phyloP scores from a whole-genome alignment of 2,329 filamentous ascomycete species.

The Fusarium drepaniforme region DNA sequence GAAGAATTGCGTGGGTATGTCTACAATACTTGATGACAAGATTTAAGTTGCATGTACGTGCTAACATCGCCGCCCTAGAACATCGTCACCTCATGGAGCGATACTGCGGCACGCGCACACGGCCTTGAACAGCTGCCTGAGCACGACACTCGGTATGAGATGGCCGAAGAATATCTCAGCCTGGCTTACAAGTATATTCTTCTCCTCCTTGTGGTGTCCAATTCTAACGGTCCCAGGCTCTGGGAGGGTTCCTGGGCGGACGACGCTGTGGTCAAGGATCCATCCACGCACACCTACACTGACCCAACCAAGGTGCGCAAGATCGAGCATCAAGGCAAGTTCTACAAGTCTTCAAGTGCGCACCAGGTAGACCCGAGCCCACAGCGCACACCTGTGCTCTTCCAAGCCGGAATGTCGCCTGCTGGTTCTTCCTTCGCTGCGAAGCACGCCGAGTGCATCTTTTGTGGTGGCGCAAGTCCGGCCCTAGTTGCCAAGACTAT shows the following conservation, averaged over 20 bases:
- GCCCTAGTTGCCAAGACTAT: conserved; percentile 55
- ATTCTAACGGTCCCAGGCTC: conserved; percentile 40
- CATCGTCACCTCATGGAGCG: conserved; percentile 75
- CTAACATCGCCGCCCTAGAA: conserved; percentile 46
- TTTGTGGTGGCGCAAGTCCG: conserved; percentile 57
- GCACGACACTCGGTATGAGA: conserved; percentile 26
- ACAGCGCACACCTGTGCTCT: conserved; percentile 60
- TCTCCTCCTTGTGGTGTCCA: background rate
- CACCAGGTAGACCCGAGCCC: conserved; percentile 46
- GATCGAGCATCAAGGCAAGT: conserved; percentile 49
- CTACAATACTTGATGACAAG: background rate
- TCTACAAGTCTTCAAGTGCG: conserved; percentile 16
- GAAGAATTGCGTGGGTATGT: conserved; percentile 62
- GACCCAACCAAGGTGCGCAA: conserved; percentile 50
- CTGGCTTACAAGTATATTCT: conserved; percentile 48
- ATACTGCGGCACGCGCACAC: conserved; percentile 73
- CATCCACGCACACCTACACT: conserved; percentile 45
- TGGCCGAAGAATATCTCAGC: conserved; percentile 21
- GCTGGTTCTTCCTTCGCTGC: conserved; percentile 58
- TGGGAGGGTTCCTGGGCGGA: conserved; percentile 66
- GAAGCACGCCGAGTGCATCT: conserved; percentile 50
- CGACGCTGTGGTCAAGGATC: conserved; percentile 47
- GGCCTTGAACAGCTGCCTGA: conserved; percentile 61
- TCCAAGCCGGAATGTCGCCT: conserved; percentile 60
- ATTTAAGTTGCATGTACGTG: background rate